phyloP scores from a whole-genome alignment of 768 basidiomycete genomes.

The Mycena capillaripes region DNA sequence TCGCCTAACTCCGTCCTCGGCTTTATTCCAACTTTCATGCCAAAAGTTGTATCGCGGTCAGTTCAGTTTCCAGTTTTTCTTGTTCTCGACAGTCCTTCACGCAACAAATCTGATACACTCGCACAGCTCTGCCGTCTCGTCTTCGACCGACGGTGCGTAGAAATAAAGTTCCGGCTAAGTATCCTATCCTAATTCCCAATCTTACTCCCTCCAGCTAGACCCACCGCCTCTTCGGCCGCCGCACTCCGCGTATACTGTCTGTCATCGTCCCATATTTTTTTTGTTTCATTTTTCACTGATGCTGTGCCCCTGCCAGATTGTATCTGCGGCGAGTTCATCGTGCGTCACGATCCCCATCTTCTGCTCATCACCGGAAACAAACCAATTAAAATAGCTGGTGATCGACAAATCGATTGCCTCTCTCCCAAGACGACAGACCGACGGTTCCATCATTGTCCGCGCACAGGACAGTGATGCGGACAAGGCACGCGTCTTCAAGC shows the following conservation, averaged over 20 bases:
- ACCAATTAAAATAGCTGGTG: constrained; percentile 68
- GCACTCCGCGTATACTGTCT: constrained; percentile 87
- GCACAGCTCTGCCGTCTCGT: constrained; percentile 73
- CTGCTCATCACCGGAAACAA: neutral
- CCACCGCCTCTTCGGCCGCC: constrained; percentile 84
- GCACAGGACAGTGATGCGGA: constrained; percentile 71
- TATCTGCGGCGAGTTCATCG: constrained; percentile 90
- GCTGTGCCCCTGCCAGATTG: constrained; percentile 67
- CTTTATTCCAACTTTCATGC: constrained; percentile 65
- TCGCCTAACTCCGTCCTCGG: neutral
- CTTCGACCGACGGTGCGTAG: constrained; percentile 85
- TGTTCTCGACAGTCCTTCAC: neutral
- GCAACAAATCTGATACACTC: neutral
- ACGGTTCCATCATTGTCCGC: constrained; percentile 85
- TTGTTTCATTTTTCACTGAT: constrained; percentile 16
- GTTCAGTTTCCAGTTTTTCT: neutral
- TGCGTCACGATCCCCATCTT: constrained; percentile 52
- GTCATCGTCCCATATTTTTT: constrained; percentile 42
- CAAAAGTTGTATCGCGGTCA: constrained; percentile 92
- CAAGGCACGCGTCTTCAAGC: constrained; percentile 84
- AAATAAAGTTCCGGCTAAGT: too few relatives aligned
- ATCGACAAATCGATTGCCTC: constrained; percentile 81
- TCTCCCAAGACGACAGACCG: constrained; percentile 81
- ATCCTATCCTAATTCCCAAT: neutral
- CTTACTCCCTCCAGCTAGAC: constrained; percentile 66